phyloP scores from a whole-genome alignment of 129 eudicot genomes.

The Kitagawia praeruptora region DNA sequence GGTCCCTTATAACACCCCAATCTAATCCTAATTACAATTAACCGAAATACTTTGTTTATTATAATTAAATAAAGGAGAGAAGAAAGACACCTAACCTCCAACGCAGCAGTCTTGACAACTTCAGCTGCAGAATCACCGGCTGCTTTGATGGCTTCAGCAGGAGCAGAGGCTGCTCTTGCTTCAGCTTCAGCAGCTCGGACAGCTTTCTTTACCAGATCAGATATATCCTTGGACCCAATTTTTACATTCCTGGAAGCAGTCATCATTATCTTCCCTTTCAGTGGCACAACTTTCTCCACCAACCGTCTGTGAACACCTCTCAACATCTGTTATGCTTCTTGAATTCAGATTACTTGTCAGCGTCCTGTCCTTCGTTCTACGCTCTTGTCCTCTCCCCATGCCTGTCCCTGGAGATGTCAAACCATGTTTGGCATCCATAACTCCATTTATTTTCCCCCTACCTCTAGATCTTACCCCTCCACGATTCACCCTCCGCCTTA shows the following conservation, averaged over 20 bases:
- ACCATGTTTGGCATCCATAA: conserved; percentile 43
- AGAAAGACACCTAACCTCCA: conserved; percentile 46
- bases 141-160: conserved; percentile 68
- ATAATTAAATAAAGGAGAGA: background rate
- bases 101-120: conserved; percentile 84
- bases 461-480: conserved; percentile 52
- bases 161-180: conserved; percentile 92
- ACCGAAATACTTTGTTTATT: background rate
- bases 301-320: conserved; percentile 32
- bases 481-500: conserved; percentile 50
- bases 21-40: background rate
- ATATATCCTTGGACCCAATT: conserved; percentile 75
- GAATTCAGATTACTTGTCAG: conserved; percentile 31
- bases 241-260: conserved; percentile 61
- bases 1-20: background rate
- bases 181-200: conserved; percentile 96
- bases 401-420: conserved; percentile 67
- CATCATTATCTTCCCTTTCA: conserved; percentile 87
- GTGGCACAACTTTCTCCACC: conserved; percentile 28
- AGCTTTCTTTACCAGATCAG: conserved; percentile 75
- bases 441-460: conserved; percentile 45
- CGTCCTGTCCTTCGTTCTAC: conserved; percentile 44
- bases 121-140: conserved; percentile 99
- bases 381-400: conserved; percentile 37
- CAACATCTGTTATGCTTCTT: conserved; percentile 38